Evolutionary conservation across 495 filamentous ascomycete genomes (phyloP).

Genomic region (Halenospora varia): DNA sequence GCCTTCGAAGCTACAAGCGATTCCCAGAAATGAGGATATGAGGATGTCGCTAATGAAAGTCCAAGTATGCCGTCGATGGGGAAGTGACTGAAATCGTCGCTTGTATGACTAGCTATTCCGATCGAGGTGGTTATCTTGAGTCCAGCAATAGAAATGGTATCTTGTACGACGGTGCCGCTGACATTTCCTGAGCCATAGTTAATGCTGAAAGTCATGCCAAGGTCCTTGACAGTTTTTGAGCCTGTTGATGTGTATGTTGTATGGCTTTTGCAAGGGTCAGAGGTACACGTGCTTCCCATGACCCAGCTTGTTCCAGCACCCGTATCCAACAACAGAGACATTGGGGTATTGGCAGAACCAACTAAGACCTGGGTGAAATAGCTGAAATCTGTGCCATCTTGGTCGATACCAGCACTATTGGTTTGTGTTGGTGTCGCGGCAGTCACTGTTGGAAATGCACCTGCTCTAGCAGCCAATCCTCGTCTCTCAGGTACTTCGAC

Average conservation of each 20-base stretch:
- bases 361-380: slow-evolving; percentile 71
- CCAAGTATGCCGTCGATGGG: slow-evolving; percentile 87
- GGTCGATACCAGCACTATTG: slow-evolving; percentile 61
- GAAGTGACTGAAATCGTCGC: slow-evolving; percentile 65
- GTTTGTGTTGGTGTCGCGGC: slow-evolving; percentile 47
- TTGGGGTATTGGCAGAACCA: slow-evolving; percentile 56
- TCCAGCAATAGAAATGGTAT: slow-evolving; percentile 61
- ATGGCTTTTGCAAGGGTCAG: slow-evolving; percentile 57
- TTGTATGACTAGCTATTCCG: slow-evolving; percentile 62
- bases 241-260: slow-evolving; percentile 58
- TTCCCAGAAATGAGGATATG: slow-evolving; percentile 59
- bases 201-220: slow-evolving; percentile 50
- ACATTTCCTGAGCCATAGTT: slow-evolving; percentile 71
- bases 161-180: slow-evolving; percentile 55
- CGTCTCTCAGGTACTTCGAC: neutral
- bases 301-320: slow-evolving; percentile 78
- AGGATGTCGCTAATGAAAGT: slow-evolving; percentile 51
- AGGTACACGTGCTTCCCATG: slow-evolving; percentile 61
- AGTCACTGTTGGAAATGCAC: slow-evolving; percentile 53
- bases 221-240: slow-evolving; percentile 51
- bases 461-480: slow-evolving; percentile 24
- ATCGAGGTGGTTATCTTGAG: slow-evolving; percentile 59
- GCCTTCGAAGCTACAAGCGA: slow-evolving; percentile 50
- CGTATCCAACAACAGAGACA: slow-evolving; percentile 77
- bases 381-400: slow-evolving; percentile 72